These are phyloP conservation scores for Colletotrichum sp. DNA, from an alignment of 2,329 filamentous ascomycete species.

Conservation along the genomic window DNA sequence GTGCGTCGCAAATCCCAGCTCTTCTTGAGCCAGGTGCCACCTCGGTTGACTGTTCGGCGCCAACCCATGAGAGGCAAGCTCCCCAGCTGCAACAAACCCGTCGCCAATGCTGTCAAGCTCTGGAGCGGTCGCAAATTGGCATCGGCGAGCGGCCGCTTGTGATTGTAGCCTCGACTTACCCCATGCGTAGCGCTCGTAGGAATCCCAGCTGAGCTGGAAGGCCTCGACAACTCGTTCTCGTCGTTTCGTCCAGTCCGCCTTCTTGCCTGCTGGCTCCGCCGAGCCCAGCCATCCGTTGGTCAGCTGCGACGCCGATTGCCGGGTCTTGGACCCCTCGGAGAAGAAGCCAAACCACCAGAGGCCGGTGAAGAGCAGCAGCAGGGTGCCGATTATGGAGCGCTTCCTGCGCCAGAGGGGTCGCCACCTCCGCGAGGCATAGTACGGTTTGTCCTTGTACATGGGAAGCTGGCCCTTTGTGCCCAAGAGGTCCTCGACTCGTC, in stretches of 20 bases:
- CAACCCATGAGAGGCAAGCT: neutral
- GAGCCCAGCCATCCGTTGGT: constrained; percentile 56
- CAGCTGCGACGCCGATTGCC: constrained; percentile 50
- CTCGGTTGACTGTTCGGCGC: neutral
- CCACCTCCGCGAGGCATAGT: constrained; percentile 64
- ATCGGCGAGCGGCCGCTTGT: neutral
- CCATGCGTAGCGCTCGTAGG: constrained; percentile 93
- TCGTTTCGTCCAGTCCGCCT: constrained; percentile 77
- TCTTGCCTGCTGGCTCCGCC: constrained; percentile 45
- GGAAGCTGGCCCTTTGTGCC: constrained; percentile 69
- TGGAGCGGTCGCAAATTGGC: neutral
- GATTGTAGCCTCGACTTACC: constrained; percentile 60
- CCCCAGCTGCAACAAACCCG: neutral
- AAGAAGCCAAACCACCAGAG: constrained; percentile 77
- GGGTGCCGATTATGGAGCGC: constrained; percentile 58
- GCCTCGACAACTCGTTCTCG: constrained; percentile 85
- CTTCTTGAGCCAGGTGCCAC: neutral
- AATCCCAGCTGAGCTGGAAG: constrained; percentile 90
- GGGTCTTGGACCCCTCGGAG: constrained; percentile 35
- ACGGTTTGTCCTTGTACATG: constrained; percentile 99
- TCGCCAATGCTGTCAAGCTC: neutral
- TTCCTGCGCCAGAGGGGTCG: constrained; percentile 69
- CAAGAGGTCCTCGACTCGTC: constrained; percentile 69
- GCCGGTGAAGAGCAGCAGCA: constrained; percentile 58
- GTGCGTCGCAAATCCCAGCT: neutral